Evolutionary conservation across 345 rosid genomes (phyloP), one percentile per base, ranked within the genome.

Genomic region (Ricinus communis): DNA sequence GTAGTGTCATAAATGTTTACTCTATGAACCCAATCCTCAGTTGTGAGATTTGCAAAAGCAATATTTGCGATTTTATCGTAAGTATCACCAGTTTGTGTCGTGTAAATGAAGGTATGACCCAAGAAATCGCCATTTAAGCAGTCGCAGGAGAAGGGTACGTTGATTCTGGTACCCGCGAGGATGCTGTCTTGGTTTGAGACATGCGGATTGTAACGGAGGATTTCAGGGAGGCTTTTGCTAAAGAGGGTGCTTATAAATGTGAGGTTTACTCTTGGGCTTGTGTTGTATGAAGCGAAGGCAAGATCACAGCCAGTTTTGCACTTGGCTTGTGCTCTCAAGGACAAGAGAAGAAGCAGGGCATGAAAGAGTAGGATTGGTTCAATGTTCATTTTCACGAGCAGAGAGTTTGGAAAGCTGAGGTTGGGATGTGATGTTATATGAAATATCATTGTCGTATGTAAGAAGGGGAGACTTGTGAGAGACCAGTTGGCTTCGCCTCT

Each of bases 111-210:
- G 5, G 87, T 84, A 66, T 82, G 90, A 49, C 86, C 87, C 49
- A 80, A 73, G 51, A 84, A 81, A 38, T 77, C 82, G 13, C 82
- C 85, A 67, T 84, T 82, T 21, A 86, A 60, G 81, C 90, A 86
- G 51, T 69, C 83, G 22, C 86, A 84, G 0, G 87, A 62, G 46
- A 84, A 84, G 38, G 90, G 86, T 0, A 82, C 66, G 78, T 69
- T 68, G 74, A 84, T 65, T 45, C 86, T 55, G 14, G 77, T 47
- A 13, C 65, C 77, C 1, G 19, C 2, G 12, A 2, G 36, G 41
- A 82, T 38, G 22, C 33, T 28, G 40, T 80, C 82, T 52, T 13
- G 79, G n/a, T 71, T 76, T 3, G 68, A 45, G 66, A 79, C 33
- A 0, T 64, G 12, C 3, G 87, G 82, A 36, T 84, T 86, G 79